Base-by-base conservation (phyloP, 768 basidiomycete genomes). In the Rhodotorula toruloides region DNA sequence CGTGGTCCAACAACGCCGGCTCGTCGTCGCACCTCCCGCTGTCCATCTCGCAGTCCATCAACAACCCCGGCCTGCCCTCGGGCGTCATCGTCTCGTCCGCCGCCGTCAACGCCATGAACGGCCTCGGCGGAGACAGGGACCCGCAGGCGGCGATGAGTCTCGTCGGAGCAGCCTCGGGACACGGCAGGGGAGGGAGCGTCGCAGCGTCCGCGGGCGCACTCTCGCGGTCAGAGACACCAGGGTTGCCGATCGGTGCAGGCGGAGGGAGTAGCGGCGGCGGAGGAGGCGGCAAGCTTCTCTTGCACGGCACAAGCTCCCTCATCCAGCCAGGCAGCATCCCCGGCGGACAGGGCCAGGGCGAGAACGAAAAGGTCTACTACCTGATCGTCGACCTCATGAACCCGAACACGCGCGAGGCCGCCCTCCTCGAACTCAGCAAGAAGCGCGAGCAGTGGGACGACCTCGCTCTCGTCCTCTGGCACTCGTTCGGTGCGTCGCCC, bases 371-470 rank as follows among this genome's bases (percentile, higher is more conserved):
- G 80, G 96, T 99, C 49, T 94, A 91, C 78, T 81, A 82, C 17
- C 83, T 98, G 58, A 92, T 98, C 65, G 85, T 91, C 71, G 90
- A 94, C 63, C 80, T 94, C 34, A 72, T 80, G 65, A 77, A 79
- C 68, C 78, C 78, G 2, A 83, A 81, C 61, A 84, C 87, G n/a
- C 83, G 94, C 68, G 96, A 99, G 76, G 83, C 82, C 4, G 94
- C 96, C 3, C 81, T 99, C 54, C 82, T 98, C 59, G 96, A 99
- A 79, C 82, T 99, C 74, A 94, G 91, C 80, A 98, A 99, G 83
- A 98, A 97, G 81, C 82, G 96, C 69, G 96, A 98, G 79, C 93
- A 98, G 78, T 98, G 94, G 76, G 96, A 99, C 76, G 93, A 99
- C 79, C 85, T 99, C 52, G 96, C 96, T 3, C 83, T 98, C 48